These are phyloP conservation scores for Diplogelasinospora grovesii DNA, from an alignment of 495 filamentous ascomycete genomes.

Conservation along the genomic window DNA sequence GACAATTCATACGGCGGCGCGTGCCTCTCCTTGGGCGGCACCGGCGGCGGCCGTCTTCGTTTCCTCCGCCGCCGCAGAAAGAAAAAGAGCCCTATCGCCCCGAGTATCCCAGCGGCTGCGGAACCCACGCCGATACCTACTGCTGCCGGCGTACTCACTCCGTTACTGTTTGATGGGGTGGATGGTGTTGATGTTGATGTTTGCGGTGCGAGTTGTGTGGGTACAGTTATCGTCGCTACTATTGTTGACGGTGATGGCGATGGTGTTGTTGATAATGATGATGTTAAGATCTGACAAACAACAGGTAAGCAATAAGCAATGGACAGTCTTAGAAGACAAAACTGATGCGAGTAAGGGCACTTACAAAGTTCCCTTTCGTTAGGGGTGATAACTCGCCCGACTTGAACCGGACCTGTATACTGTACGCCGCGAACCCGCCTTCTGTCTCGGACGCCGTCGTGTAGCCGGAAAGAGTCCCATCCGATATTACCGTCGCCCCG, in stretches of 20 bases:
- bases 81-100: slow-evolving; percentile 15
- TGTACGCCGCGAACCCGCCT: slow-evolving; percentile 18
- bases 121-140: slow-evolving; percentile 26
- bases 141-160: slow-evolving; percentile 19
- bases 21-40: slow-evolving; percentile 18
- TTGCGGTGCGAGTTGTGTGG: slow-evolving; percentile 1
- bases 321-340: too few species aligned
- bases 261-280: neutral
- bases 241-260: neutral
- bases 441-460: slow-evolving; percentile 8
- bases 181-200: neutral
- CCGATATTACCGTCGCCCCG: slow-evolving; percentile 11
- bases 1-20: slow-evolving; percentile 16
- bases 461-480: slow-evolving; percentile 8
- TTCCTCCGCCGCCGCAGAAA: slow-evolving; percentile 17
- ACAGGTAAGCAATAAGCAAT: too few species aligned
- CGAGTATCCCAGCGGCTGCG: slow-evolving; percentile 13
- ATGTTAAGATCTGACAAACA: too few species aligned
- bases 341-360: too few species aligned
- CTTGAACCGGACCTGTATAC: slow-evolving; percentile 23
- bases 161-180: neutral
- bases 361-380: slow-evolving; percentile 3
- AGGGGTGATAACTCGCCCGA: slow-evolving; percentile 5
- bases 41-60: slow-evolving; percentile 12
- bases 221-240: neutral